Evolutionary conservation across 495 filamentous ascomycete genomes (phyloP), one percentile per base, ranked within the genome.

Genomic region (Amorphotheca resinae): DNA sequence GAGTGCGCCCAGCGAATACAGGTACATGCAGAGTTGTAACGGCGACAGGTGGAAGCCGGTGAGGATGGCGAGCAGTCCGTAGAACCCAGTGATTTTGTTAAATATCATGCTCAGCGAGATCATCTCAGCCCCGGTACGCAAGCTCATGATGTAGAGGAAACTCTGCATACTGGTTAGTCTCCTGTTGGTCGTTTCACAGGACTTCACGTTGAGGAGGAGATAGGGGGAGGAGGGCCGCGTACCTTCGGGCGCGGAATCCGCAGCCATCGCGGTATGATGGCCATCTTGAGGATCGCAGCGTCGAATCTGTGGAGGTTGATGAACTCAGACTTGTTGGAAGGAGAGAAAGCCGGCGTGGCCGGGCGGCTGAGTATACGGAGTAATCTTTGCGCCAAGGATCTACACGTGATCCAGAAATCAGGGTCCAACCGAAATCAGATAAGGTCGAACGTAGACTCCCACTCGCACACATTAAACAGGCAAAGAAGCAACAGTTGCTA

Each of bases 31-130:
- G 48, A 87, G 65, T 56, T 87, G 81, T 3, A 85, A 59, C 2
- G 76, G 68, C 12, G 80, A 83, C 21, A 70, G 52, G 21, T 54
- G 37, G 38, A 64, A 64, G 54, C 84, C 84, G n/a, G 82, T 85
- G 41, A 85, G 63, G 50, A 93, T 68, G 37, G 87, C 85, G 45
- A 95, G 80, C 40, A 95, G 68, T 53, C 87, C 87, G 63, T 88
- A 94, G 48, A 93, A 64, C 42, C 84, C 85, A 42, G 84, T 84
- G 48, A 82, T 70, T 63, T 93, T 93, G 67, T 95, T 95, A 57
- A 94, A 71, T 22, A 91, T 63, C 42, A 89, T 67, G 9, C 82
- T 77, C 47, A 89, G 66, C 4, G 80, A 76, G 45, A 91, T 80
- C 43, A 93, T 66, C 44, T 88, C 84, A 31, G 82, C 79, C 52